Base-by-base conservation (phyloP, 2,329 filamentous ascomycete species). In the Stachybotrys chartarum region DNA sequence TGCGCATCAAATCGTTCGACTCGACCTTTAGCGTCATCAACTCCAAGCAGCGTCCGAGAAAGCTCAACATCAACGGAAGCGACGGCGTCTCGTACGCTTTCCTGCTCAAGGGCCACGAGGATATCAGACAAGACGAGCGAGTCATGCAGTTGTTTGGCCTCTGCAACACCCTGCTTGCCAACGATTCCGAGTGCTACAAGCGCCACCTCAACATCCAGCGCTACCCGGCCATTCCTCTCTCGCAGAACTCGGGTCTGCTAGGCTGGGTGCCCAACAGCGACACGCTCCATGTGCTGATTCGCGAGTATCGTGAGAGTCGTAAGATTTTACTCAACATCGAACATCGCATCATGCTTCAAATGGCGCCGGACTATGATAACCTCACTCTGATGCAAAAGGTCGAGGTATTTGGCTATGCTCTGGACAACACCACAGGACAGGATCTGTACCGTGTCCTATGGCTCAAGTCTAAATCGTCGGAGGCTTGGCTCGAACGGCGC, bases 301-400 rank as follows among this genome's bases (percentile, higher is more conserved):
- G 94, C 60, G 94, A 99, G 70, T 99, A 99, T 69, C 89, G 94
- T 59, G 95, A 99, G 71, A 96, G 89, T 62, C 86, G 94, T 54
- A 96, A 97, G 76, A 99, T 99, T 61, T 77, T 99, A 45, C 86
- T 99, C 62, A 99, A 99, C 68, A 99, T 99, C 60, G 94, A 99
- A 75, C 94, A 99, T 69, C 88, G 95, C 48, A 99, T 99, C 70
- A 99, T 99, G 94, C 78, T 99, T 55, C 95, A 99, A 71, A 99
- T 99, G 94, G 94, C 94, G 30, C 95, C 94, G 0, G 94, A 99
- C 69, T 99, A 97, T 67, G 94, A 99, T 68, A 97, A 96, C 66
- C 84, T 99, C 50, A 97, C 95, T 1, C 82, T 99, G 42, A 97
- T 99, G 94, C 95, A 99, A 70, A 99, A 99, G 75, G 95, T 99